A percentile compares a stretch with the other conserved stretches of the same genome.
Conservation (phyloP, 2,329 filamentous ascomycete species). For the Phyllosticta citrichinensis region DNA sequence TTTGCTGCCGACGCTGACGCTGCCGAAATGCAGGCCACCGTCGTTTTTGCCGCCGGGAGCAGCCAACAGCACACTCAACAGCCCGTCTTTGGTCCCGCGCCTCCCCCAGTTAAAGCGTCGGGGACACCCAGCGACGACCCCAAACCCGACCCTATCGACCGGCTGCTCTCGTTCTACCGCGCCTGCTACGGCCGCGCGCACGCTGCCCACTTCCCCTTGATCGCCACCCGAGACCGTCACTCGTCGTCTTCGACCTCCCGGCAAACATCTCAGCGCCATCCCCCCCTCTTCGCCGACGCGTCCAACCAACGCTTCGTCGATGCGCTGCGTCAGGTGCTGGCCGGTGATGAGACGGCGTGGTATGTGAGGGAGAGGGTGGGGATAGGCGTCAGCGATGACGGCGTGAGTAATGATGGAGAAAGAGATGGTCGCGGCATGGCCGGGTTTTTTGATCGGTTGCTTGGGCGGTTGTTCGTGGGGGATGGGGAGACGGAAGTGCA, state of each 20-base stretch:
- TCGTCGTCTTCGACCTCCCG: background rate
- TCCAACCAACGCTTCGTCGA: conserved; percentile 21
- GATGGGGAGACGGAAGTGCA: background rate
- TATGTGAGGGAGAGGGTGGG: conserved; percentile 15
- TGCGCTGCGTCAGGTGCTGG: conserved; percentile 14
- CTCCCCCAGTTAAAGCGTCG: background rate
- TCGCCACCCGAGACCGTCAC: background rate
- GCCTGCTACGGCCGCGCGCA: conserved; percentile 27
- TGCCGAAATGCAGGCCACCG: background rate
- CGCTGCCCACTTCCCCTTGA: background rate
- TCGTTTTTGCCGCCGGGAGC: background rate
- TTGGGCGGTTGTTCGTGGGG: conserved; percentile 22
- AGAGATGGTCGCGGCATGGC: conserved; percentile 16
- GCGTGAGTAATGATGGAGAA: too few species aligned
- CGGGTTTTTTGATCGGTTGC: conserved; percentile 28
- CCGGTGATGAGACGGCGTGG: conserved; percentile 14
- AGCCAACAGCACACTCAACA: background rate
- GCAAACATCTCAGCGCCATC: background rate
- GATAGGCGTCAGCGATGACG: conserved; percentile 1
- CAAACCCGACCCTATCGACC: conserved; percentile 18
- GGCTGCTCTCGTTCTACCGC: conserved; percentile 23
- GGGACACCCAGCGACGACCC: conserved; percentile 2
- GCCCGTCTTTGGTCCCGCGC: background rate
- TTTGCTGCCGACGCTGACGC: background rate
- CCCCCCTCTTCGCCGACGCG: background rate